Evolutionary conservation across 768 basidiomycete genomes (phyloP).

Genomic region (Mycena crocata): DNA sequence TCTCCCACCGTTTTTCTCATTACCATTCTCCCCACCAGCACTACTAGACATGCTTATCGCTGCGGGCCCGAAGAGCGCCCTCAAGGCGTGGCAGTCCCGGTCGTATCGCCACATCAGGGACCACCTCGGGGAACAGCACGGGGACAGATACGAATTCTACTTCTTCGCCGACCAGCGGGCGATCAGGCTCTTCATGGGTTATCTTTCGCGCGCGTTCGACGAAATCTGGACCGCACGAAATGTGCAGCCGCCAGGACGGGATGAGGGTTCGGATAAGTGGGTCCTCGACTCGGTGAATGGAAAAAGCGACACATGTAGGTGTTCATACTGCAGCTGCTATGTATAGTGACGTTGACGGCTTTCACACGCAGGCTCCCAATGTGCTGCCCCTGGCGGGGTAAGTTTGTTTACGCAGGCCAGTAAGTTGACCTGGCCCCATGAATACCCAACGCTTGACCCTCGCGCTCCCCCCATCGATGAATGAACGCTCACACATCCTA

Average conservation of each 20-base stretch:
- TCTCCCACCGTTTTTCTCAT: neutral
- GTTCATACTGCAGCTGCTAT: neutral
- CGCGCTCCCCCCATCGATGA: neutral
- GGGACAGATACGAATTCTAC: no score
- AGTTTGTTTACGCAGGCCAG: constrained; percentile 7
- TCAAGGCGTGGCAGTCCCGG: constrained; percentile 6
- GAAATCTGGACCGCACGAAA: constrained; percentile 16
- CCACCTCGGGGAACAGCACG: no score
- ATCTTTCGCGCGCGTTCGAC: constrained; percentile 5
- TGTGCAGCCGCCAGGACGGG: constrained; percentile 9
- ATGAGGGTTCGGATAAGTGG: constrained; percentile 1
- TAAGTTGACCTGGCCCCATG: neutral
- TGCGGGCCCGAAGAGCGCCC: constrained; percentile 9
- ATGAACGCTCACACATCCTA: neutral
- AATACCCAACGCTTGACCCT: no score
- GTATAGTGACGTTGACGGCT: no score
- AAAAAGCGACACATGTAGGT: constrained; percentile 17
- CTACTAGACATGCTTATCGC: constrained; percentile 16
- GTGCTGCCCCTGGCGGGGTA: constrained; percentile 17
- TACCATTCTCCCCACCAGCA: neutral
- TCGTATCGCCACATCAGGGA: neutral
- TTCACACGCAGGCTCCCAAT: constrained; percentile 29
- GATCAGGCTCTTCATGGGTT: constrained; percentile 6
- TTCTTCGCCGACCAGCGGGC: neutral
- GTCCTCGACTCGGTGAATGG: constrained; percentile 6